These are phyloP conservation scores for Alternaria hordeiaustralica DNA, from an alignment of 2,329 filamentous ascomycete species.

Conservation along the genomic window DNA sequence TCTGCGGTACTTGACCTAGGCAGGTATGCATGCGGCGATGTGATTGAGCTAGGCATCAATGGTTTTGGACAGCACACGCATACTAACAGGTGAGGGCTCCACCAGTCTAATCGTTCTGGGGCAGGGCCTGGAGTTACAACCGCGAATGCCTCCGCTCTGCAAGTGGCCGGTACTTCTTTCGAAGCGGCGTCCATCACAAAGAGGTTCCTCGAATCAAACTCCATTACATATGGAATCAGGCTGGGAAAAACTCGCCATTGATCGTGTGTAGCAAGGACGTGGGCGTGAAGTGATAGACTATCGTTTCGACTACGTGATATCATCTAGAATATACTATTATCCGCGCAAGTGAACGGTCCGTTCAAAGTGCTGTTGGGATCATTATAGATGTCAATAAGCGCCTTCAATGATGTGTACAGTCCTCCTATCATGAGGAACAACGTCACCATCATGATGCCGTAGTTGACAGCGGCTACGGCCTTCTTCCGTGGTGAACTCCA, in stretches of 20 bases:
- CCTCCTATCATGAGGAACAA: slow-evolving; percentile 36
- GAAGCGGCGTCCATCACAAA: neutral
- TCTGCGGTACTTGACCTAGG: neutral
- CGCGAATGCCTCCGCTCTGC: neutral
- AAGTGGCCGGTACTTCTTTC: no score
- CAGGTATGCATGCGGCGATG: neutral
- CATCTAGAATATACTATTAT: slow-evolving; percentile 38
- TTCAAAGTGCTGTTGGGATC: slow-evolving; percentile 32
- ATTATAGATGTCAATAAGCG: slow-evolving; percentile 37
- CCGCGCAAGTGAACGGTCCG: slow-evolving; percentile 37
- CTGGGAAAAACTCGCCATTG: neutral
- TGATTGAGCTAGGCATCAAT: neutral
- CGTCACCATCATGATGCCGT: slow-evolving; percentile 47
- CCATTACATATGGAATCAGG: neutral
- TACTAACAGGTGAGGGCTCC: neutral
- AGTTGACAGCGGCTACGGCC: slow-evolving; percentile 54
- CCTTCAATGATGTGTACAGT: slow-evolving; percentile 35
- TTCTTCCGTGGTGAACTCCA: slow-evolving; percentile 48
- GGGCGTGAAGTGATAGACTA: neutral
- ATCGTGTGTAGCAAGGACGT: neutral
- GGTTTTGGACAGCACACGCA: neutral
- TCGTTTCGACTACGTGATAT: neutral
- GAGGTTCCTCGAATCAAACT: neutral
- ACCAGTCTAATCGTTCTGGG: neutral
- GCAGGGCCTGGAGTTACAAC: neutral